Conservation (phyloP, 768 basidiomycete species). For the Tylopilus balloui region DNA sequence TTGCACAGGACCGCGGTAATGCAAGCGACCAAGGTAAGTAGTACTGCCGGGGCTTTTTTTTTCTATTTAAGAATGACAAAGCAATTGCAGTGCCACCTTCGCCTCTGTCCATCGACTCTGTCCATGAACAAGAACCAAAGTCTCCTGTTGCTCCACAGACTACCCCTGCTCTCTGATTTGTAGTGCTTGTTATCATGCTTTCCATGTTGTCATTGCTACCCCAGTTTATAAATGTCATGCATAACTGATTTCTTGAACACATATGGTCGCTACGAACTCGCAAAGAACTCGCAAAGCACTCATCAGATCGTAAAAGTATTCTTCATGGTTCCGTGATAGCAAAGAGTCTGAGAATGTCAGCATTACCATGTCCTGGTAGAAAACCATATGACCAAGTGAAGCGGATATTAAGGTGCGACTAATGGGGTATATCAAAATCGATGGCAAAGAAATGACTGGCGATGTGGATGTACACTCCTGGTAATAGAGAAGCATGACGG, state of each 20-base stretch:
- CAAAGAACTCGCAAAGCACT: conserved; percentile 28
- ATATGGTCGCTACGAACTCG: conserved; percentile 22
- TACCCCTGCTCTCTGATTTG: not conserved
- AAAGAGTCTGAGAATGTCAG: conserved; percentile 26
- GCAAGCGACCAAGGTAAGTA: not conserved
- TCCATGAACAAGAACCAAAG: not conserved
- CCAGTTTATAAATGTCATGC: conserved; percentile 1
- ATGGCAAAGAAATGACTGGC: conserved; percentile 35
- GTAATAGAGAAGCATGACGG: conserved; percentile 21
- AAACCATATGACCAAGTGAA: conserved; percentile 32
- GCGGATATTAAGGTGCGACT: conserved; percentile 35
- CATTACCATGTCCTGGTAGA: conserved; percentile 27
- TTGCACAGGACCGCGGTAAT: not conserved
- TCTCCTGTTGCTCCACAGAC: not conserved
- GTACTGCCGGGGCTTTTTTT: not conserved
- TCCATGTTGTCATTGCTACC: conserved; percentile 1
- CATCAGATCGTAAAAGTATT: conserved; percentile 27
- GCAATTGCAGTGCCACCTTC: conserved; percentile 1
- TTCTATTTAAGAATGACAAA: not conserved
- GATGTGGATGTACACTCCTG: conserved; percentile 27
- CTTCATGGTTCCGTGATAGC: conserved; percentile 25
- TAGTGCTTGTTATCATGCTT: not conserved
- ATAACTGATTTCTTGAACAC: conserved; percentile 13
- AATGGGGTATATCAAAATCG: conserved; percentile 36
- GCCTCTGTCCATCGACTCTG: not conserved